phyloP scores from a whole-genome alignment of 257 asterid genomes.

The Solanum sitiens region DNA sequence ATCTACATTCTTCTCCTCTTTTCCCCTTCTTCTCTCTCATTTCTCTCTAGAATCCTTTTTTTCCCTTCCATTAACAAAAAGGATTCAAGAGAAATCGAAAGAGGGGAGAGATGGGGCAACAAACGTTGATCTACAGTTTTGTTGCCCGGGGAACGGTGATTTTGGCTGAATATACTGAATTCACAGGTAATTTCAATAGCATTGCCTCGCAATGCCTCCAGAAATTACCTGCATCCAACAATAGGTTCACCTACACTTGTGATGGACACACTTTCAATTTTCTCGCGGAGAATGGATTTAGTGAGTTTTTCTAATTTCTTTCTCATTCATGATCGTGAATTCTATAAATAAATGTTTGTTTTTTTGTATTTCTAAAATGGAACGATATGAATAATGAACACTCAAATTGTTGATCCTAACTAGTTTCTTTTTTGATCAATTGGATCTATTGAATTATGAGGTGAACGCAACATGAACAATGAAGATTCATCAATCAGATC shows the following conservation, averaged over 20 bases:
- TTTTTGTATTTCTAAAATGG: not conserved
- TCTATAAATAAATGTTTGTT: not conserved
- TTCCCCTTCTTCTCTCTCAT: not conserved
- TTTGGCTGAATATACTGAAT: constrained; percentile 84
- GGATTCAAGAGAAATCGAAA: not conserved
- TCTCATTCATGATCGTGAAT: not conserved
- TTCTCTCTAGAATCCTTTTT: not conserved
- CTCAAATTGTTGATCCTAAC: not conserved
- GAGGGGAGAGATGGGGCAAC: constrained; percentile 40
- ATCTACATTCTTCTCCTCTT: not conserved
- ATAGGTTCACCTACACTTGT: constrained; percentile 92
- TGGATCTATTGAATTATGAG: not conserved
- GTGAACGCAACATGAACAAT: not conserved
- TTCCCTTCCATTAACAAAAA: not conserved
- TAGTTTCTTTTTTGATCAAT: not conserved
- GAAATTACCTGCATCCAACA: constrained; percentile 83
- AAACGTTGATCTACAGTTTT: constrained; percentile 89
- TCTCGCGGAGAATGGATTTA: constrained; percentile 82
- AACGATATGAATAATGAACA: not conserved
- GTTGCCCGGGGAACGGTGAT: constrained; percentile 88
- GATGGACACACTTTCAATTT: constrained; percentile 93
- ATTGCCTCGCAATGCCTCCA: constrained; percentile 92
- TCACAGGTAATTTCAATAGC: constrained; percentile 82
- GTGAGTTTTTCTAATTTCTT: constrained; percentile 29
- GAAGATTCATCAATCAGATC: not conserved